Evolutionary conservation across 176 grass and related monocot genomes (phyloP), one percentile per base, ranked within the genome.

Genomic region (Ensete ventricosum): DNA sequence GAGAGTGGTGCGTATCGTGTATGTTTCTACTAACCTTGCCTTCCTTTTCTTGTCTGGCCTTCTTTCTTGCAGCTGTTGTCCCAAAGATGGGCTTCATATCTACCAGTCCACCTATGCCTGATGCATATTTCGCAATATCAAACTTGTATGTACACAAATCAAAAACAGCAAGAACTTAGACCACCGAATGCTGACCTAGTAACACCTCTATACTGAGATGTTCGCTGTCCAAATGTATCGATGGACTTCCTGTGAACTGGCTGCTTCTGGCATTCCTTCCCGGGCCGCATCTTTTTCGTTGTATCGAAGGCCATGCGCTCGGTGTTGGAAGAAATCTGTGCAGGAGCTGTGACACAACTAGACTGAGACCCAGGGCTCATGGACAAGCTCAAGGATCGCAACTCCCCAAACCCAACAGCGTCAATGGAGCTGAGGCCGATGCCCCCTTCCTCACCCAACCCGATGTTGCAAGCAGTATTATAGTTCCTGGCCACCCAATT

Each of bases 41-140:
- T 87, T 71, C 95, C 95, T 85, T 99, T 99, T 69, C 95, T 99
- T 79, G 88, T 83, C 80, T 99, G 95, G 54, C 95, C 95, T 87
- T 94, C 95, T 78, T 85, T 97, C 81, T 83, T 90, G 87, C 87
- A 97, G 78, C 87, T 92, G 78, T 90, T 97, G 74, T 97, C 93
- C 93, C 93, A 97, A 62, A 97, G 86, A 87, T 97, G 93, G 27
- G 93, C 93, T 84, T 97, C 93, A 73, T 97, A 97, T 86, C 93
- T 85, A 20, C 93, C 93, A 25, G 93, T 97, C 93, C 93, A 97
- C 78, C 93, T 92, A 83, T 97, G 93, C 81, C 93, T 97, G 72
- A 71, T 73, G 57, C 20, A 24, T 14, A 0, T 43, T 43, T 43
- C 34, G 34, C 34, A 43, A 43, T 0, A 43, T 43, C 3, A 43